Conservation (phyloP, 1,139 yeast genomes). For the Meyerozyma smithsonii region DNA sequence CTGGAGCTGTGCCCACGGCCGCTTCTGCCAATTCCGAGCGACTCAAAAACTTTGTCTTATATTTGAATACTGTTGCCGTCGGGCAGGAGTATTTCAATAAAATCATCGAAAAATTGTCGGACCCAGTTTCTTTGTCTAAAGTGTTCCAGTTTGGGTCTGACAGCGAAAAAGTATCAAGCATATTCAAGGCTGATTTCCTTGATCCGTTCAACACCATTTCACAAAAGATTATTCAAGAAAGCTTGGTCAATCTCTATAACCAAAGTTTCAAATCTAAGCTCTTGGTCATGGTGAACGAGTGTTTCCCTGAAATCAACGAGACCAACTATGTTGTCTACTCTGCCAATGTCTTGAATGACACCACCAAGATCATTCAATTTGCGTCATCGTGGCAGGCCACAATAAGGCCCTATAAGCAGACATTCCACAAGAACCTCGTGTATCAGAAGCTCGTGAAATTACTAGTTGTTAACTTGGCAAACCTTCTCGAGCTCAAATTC, state of each 20-base stretch:
- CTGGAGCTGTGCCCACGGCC: constrained; percentile 19
- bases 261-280: constrained; percentile 52
- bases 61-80: constrained; percentile 58
- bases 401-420: constrained; percentile 61
- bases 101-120: constrained; percentile 34
- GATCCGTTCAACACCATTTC: constrained; percentile 38
- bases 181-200: constrained; percentile 33
- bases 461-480: constrained; percentile 50
- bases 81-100: constrained; percentile 52
- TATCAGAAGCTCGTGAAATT: constrained; percentile 44
- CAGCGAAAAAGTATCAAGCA: constrained; percentile 33
- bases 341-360: constrained; percentile 26
- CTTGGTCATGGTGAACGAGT: constrained; percentile 44
- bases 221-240: constrained; percentile 47
- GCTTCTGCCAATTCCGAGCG: constrained; percentile 23
- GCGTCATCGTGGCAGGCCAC: constrained; percentile 59
- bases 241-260: constrained; percentile 52
- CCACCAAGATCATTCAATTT: constrained; percentile 38
- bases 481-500: constrained; percentile 60
- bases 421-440: constrained; percentile 46
- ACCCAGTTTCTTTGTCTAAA: constrained; percentile 25
- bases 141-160: constrained; percentile 58
- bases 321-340: constrained; percentile 31
- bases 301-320: constrained; percentile 51
- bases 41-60: constrained; percentile 46